phyloP scores from a whole-genome alignment of 805 yeast species.

The Danielia oregonensis region DNA sequence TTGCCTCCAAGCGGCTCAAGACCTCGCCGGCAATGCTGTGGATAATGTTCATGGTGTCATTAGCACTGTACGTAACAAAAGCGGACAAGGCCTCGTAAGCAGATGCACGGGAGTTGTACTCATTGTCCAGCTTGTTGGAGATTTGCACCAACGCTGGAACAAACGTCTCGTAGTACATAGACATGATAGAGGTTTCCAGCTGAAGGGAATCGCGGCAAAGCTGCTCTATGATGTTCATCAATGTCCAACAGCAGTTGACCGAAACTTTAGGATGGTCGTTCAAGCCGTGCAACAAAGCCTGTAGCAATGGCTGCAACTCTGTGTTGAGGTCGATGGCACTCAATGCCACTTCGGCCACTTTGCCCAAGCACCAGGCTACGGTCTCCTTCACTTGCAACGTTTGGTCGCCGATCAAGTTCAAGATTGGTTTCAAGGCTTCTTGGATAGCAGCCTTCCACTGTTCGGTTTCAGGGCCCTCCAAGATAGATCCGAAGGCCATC shows the following conservation, averaged over 20 bases:
- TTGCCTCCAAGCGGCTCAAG: conserved; percentile 65
- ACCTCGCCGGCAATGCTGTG: conserved; percentile 73
- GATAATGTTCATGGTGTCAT: conserved; percentile 63
- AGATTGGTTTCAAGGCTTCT: conserved; percentile 80
- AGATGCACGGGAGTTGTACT: conserved; percentile 86
- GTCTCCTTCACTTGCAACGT: conserved; percentile 89
- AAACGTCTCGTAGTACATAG: conserved; percentile 66
- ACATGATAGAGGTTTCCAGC: conserved; percentile 56
- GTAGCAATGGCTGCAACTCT: conserved; percentile 67
- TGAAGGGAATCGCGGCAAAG: conserved; percentile 51
- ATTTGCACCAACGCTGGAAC: conserved; percentile 69
- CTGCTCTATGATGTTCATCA: conserved; percentile 88
- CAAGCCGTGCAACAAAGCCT: conserved; percentile 75
- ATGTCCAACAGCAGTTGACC: conserved; percentile 97
- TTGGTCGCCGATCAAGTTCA: conserved; percentile 69
- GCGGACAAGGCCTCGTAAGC: conserved; percentile 92
- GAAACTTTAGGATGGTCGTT: conserved; percentile 89
- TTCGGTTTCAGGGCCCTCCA: conserved; percentile 86
- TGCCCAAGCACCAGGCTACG: conserved; percentile 97
- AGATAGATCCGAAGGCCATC: conserved; percentile 96
- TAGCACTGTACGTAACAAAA: conserved; percentile 71
- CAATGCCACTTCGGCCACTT: conserved; percentile 84
- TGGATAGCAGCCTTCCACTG: conserved; percentile 64
- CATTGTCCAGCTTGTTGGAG: conserved; percentile 75
- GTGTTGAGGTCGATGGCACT: conserved; percentile 65